Evolutionary conservation across 2,329 filamentous ascomycete genomes (phyloP).

Genomic region (Penicillium nordicum): DNA sequence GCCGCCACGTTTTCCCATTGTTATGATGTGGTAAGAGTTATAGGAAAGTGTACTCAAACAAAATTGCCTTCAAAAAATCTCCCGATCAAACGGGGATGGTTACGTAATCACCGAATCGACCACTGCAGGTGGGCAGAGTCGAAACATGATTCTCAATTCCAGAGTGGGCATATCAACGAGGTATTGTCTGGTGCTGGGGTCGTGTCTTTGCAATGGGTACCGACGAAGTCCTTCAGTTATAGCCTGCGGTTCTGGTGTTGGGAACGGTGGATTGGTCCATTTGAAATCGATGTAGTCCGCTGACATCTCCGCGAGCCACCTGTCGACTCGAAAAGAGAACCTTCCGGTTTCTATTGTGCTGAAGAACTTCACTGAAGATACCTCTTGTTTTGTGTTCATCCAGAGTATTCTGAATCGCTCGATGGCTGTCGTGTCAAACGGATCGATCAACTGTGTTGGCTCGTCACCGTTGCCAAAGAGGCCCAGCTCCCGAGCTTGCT

Average conservation of each 20-base stretch:
- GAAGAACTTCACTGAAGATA: background rate
- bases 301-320: background rate
- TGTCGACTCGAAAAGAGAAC: background rate
- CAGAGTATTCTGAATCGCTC: background rate
- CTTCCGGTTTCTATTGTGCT: background rate
- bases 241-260: background rate
- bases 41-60: conserved; percentile 7
- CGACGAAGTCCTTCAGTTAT: background rate
- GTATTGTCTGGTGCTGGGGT: background rate
- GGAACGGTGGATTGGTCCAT: background rate
- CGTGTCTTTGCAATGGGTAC: background rate
- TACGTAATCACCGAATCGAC: conserved; percentile 2
- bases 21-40: conserved; percentile 10
- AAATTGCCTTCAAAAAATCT: conserved; percentile 19
- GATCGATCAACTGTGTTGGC: background rate
- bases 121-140: conserved; percentile 3
- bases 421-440: background rate
- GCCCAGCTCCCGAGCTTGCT: background rate
- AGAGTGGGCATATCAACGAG: background rate
- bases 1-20: conserved; percentile 33
- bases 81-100: conserved; percentile 4
- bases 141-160: conserved; percentile 5
- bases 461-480: conserved; percentile 3
- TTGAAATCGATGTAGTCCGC: background rate
- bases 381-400: background rate